Evolutionary conservation across 345 rosid genomes (phyloP).

Genomic region (Gossypium arboreum): DNA sequence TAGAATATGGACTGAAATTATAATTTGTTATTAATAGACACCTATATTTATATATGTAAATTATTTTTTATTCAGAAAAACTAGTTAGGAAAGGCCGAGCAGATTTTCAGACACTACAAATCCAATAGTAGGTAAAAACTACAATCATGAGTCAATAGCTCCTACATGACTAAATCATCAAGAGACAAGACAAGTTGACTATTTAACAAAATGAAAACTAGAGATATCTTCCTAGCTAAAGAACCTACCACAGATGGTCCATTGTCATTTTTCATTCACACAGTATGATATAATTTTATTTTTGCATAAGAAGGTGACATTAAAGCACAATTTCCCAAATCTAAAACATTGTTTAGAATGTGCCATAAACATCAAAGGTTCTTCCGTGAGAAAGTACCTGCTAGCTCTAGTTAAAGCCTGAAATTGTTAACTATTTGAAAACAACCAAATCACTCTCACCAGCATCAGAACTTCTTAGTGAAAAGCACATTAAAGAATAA

Average conservation of each 20-base stretch:
- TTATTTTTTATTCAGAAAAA: background rate
- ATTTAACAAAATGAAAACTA: background rate
- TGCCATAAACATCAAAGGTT: too few species aligned
- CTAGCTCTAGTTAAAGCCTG: background rate
- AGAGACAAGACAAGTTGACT: background rate
- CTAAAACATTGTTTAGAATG: background rate
- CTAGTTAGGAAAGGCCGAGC: background rate
- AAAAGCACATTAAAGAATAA: too few species aligned
- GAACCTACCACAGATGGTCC: background rate
- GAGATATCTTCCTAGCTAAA: background rate
- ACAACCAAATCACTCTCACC: too few species aligned
- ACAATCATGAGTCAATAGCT: background rate
- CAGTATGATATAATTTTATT: background rate
- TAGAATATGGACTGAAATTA: too few species aligned
- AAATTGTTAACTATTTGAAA: too few species aligned
- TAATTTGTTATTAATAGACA: too few species aligned
- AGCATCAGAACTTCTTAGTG: too few species aligned
- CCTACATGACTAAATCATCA: background rate
- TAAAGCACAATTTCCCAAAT: background rate
- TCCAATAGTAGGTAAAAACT: background rate
- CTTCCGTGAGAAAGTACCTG: too few species aligned
- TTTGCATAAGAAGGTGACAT: background rate
- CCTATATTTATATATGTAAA: too few species aligned
- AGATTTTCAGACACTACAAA: background rate
- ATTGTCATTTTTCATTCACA: background rate